Base-by-base conservation (phyloP, 208 protist genomes). In the Polymyxa betae region DNA sequence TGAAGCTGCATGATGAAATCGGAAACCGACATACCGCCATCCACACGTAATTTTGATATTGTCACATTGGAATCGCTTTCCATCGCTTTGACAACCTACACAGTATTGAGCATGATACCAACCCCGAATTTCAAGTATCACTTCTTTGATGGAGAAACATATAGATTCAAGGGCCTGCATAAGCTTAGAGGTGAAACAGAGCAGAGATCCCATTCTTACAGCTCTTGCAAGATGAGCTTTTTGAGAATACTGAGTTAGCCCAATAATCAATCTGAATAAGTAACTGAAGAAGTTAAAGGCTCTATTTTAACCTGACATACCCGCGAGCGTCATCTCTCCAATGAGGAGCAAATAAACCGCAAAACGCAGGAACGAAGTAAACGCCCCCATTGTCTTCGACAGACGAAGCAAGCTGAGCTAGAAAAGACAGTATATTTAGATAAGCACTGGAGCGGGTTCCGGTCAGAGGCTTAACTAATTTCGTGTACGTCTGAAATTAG, bases 291-390 rank as follows among this genome's bases (percentile, higher is more conserved):
- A 60, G 24, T 24, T 60, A 60, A 60, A 24, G 49, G 24, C 24
- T 5, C 49, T 24, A 24, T 29, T 60, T 60, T n/a, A n/a, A 60
- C 0, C 93, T 44, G 45, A 94, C 41, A 0, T 92, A 95, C 49
- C 97, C 98, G 38, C 97, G 94, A 5, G 98, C 98, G 54, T 97
- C 96, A 24, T 95, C 92, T 38, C 97, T 92, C 98, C 98, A 99
- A 91, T 98, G 95, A 0, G 98, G 98, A 16, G 97, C 97, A 29
- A 99, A 96, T 0, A 99, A 94, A 12, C 98, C 98, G 0, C 94
- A 95, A 90, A 99, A 99, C 29, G 98, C 97, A 0, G 98, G 98
- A 0, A 99, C 98, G 93, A 99, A 98, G 78, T 97, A 96, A 77
- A 94, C 77, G 16, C 91, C 93, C 24, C 88, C 72, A 40, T 88